phyloP scores from a whole-genome alignment of 371 early-diverging fungal species.

The Mucor circinelloides region DNA sequence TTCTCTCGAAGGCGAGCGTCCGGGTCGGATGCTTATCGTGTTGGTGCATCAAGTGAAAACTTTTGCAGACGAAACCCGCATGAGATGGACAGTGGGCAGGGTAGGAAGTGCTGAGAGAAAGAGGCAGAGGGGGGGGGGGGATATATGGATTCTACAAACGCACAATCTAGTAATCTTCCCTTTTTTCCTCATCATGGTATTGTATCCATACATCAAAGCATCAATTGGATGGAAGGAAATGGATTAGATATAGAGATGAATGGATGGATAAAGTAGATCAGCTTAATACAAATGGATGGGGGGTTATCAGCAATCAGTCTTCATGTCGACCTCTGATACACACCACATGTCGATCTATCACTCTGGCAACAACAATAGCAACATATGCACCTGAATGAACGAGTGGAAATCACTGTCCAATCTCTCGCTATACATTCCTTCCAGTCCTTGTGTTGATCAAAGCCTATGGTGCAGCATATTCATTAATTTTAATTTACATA shows the following conservation, averaged over 20 bases:
- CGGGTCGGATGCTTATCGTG: slow-evolving; percentile 1
- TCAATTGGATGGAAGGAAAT: not conserved
- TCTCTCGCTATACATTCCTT: not conserved
- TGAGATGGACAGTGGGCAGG: not conserved
- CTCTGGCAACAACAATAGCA: not conserved
- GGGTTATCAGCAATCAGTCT: too few relatives aligned
- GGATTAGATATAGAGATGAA: not conserved
- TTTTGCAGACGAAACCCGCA: not conserved
- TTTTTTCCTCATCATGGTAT: slow-evolving; percentile 28
- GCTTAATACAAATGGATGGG: not conserved
- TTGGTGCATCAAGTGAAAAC: not conserved
- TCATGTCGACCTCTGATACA: not conserved
- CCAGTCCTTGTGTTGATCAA: not conserved
- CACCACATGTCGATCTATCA: not conserved
- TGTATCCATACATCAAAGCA: slow-evolving; percentile 1
- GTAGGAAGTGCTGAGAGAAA: not conserved
- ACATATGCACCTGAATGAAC: not conserved
- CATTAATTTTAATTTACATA: slow-evolving; percentile 2
- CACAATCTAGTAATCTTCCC: slow-evolving; percentile 15
- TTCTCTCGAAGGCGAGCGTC: not conserved
- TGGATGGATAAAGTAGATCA: not conserved
- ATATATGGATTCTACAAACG: not conserved
- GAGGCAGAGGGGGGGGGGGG: not conserved
- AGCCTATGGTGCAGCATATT: not conserved
- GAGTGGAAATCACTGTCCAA: not conserved